A percentile compares a stretch with the other conserved stretches of the same genome.
Evolutionary conservation across 768 basidiomycete genomes (phyloP).

Genomic region (Mycena olivaceomarginata): DNA sequence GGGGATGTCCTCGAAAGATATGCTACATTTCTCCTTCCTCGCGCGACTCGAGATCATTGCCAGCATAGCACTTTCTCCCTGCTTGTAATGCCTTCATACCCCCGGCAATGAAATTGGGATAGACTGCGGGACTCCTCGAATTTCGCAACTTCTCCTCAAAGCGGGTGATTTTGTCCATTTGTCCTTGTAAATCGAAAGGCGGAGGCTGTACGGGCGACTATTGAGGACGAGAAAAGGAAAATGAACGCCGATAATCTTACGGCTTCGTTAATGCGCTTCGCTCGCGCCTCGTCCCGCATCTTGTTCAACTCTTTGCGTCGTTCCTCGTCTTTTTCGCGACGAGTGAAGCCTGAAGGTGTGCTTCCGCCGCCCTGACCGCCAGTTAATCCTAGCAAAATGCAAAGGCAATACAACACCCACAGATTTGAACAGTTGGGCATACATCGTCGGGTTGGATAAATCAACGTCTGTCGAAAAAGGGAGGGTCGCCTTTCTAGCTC

Average conservation of each 20-base stretch:
- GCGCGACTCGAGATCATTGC: constrained; percentile 54
- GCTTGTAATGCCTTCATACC: constrained; percentile 60
- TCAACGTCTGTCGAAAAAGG: constrained; percentile 76
- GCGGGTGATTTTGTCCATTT: constrained; percentile 75
- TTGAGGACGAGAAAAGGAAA: constrained; percentile 23
- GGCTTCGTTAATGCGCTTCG: constrained; percentile 72
- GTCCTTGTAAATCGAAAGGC: constrained; percentile 75
- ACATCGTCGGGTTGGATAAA: constrained; percentile 77
- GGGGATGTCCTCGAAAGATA: not conserved
- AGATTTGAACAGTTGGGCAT: constrained; percentile 77
- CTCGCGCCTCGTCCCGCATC: constrained; percentile 82
- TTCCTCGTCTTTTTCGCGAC: constrained; percentile 78
- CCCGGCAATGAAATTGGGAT: constrained; percentile 75
- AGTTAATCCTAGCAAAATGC: not conserved
- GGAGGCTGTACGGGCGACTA: constrained; percentile 58
- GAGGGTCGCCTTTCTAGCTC: constrained; percentile 63
- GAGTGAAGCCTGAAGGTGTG: constrained; percentile 66
- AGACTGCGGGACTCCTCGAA: constrained; percentile 73
- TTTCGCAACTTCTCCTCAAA: constrained; percentile 76
- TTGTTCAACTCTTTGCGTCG: constrained; percentile 79
- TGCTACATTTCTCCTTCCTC: constrained; percentile 63
- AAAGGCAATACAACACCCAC: constrained; percentile 56
- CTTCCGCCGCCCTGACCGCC: constrained; percentile 62
- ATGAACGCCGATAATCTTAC: constrained; percentile 58
- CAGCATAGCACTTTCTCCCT: constrained; percentile 51